Evolutionary conservation across 2,329 filamentous ascomycete species (phyloP).

Genomic region (Aspergillus sp.): DNA sequence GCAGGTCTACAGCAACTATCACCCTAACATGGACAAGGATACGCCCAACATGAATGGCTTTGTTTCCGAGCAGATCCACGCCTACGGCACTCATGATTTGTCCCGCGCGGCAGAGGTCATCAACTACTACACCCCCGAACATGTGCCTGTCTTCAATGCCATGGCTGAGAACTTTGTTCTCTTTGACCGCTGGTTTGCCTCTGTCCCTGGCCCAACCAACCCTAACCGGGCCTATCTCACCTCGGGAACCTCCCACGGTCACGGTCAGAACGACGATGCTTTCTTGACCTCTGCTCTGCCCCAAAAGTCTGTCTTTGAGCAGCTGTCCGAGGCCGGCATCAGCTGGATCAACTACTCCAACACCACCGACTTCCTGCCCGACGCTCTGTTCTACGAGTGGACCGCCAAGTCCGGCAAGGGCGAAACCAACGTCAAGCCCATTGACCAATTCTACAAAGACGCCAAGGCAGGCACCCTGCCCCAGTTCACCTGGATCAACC

Average conservation of each 20-base stretch:
- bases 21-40: slow-evolving; percentile 21
- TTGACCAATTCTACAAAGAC: slow-evolving; percentile 42
- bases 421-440: slow-evolving; percentile 29
- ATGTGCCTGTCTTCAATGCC: slow-evolving; percentile 36
- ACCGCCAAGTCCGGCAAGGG: slow-evolving; percentile 30
- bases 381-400: slow-evolving; percentile 43
- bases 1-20: slow-evolving; percentile 37
- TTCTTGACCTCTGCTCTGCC: slow-evolving; percentile 32
- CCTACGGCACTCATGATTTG: slow-evolving; percentile 25
- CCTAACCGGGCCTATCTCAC: slow-evolving; percentile 34
- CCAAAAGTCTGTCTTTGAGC: slow-evolving; percentile 37
- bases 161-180: slow-evolving; percentile 42
- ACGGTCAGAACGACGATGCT: slow-evolving; percentile 31
- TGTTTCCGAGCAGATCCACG: slow-evolving; percentile 37
- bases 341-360: slow-evolving; percentile 47
- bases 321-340: slow-evolving; percentile 36
- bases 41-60: slow-evolving; percentile 36
- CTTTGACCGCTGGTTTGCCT: slow-evolving; percentile 41
- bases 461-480: slow-evolving; percentile 41
- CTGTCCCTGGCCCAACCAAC: slow-evolving; percentile 38
- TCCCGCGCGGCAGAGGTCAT: slow-evolving; percentile 38
- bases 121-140: slow-evolving; percentile 40
- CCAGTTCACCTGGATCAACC: slow-evolving; percentile 47
- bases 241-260: slow-evolving; percentile 37
- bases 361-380: slow-evolving; percentile 39